phyloP scores from a whole-genome alignment of 2,329 filamentous ascomycete genomes.

The Fusarium dlaminii region DNA sequence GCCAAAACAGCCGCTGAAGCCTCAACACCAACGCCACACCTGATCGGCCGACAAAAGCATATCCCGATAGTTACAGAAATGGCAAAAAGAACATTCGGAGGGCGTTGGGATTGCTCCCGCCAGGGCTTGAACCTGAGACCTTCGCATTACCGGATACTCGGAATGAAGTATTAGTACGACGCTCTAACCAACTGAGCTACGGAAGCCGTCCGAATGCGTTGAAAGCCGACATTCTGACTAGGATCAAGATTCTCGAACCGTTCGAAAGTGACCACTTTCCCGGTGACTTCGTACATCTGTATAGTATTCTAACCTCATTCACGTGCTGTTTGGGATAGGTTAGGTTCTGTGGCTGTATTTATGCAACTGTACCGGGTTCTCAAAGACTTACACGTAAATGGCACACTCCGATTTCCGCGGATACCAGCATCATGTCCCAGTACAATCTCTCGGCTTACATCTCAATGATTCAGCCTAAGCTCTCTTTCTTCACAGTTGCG shows the following conservation, averaged over 20 bases:
- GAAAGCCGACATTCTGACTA: neutral
- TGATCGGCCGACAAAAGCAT: neutral
- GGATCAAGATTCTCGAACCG: accelerated
- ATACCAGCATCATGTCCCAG: neutral
- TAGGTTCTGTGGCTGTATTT: neutral
- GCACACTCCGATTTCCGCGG: neutral
- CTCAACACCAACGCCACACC: neutral
- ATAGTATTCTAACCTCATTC: neutral
- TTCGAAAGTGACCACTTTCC: neutral
- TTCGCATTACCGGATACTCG: neutral
- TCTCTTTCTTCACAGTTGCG: neutral
- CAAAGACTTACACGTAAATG: neutral
- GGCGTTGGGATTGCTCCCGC: neutral
- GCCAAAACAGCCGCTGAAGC: neutral
- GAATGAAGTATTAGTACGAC: neutral
- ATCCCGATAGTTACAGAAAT: neutral
- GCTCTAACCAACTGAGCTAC: conserved; percentile 1
- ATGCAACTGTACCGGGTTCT: neutral
- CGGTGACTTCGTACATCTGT: accelerated
- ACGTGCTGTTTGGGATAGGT: neutral
- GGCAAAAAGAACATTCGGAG: neutral
- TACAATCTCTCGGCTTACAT: neutral
- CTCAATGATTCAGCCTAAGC: accelerated
- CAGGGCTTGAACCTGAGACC: neutral
- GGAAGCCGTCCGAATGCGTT: neutral